Evolutionary conservation across 768 basidiomycete genomes (phyloP), one percentile per base, ranked within the genome.

Genomic region (Sporobolomyces phaffii): DNA sequence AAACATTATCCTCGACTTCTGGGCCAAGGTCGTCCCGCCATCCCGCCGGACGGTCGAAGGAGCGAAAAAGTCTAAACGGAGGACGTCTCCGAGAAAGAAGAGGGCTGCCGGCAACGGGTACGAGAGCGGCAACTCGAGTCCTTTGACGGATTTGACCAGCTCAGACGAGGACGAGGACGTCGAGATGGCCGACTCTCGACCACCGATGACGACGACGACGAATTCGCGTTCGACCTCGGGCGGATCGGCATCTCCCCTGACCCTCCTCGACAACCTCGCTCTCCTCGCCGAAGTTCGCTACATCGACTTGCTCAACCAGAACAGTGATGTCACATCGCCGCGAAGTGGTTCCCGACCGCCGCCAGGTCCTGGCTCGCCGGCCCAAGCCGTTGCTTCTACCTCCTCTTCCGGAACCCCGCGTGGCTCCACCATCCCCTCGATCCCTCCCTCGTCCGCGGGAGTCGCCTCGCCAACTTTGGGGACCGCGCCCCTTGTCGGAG

Each of bases 1-100:
- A 64, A 83, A 92, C 53, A 88, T 99, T 72, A 83, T 89, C 50
- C 83, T 99, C 52, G 94, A 99, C 77, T 99, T 99, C 75, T 98
- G 94, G 93, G 86, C 85, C 33, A 66, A 43, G 18, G 65, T 60
- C 38, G 58, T 11, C 11, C 47, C 62, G 14, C 11, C 47, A 28
- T 31, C 50, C 20, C 22, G 51, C 34, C 47, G 58, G 56, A 36
- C 22, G 26, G 14, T 20, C 17, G 13, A 33, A 43, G 51, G 49
- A 8, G 6, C 15, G 40, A 62, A 59, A 43, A 28, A 59, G 34
- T n/a, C 49, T 43, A 20, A 31, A 11, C 9, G 38, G 38, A 38
- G 38, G 38, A 38, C 10, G 17, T 38, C 38, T 38, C 49, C 62
- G 57, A 34, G 17, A 47, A 41, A 11, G 31, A 45, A 22, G 43